These are phyloP conservation scores for Pyronema domesticum DNA, from an alignment of 495 filamentous ascomycete species.

Conservation along the genomic window DNA sequence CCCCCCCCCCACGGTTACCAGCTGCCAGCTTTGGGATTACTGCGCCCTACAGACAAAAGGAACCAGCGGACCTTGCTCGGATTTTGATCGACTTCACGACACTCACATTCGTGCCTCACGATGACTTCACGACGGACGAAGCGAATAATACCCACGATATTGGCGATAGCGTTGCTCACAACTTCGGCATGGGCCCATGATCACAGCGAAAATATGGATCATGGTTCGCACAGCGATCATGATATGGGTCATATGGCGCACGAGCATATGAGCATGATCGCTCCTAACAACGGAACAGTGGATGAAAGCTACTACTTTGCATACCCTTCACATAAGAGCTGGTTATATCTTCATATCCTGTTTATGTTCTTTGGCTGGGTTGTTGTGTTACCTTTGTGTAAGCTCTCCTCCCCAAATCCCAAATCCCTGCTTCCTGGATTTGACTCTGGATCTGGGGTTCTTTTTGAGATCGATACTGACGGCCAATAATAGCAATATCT, in stretches of 20 bases:
- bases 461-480: too few relatives aligned
- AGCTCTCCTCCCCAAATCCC: constrained; percentile 14
- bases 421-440: not conserved
- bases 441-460: too few relatives aligned
- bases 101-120: too few relatives aligned
- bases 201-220: not conserved
- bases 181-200: not conserved
- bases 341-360: constrained; percentile 60
- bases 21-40: too few relatives aligned
- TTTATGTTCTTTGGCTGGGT: constrained; percentile 72
- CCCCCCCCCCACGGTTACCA: too few relatives aligned
- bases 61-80: too few relatives aligned
- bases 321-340: constrained; percentile 42
- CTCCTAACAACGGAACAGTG: not conserved
- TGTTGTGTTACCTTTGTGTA: constrained; percentile 66
- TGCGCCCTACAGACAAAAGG: too few relatives aligned
- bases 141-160: not conserved
- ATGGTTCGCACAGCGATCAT: not conserved
- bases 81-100: too few relatives aligned
- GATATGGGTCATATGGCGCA: not conserved
- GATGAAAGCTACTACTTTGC: constrained; percentile 51
- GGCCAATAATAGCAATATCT: constrained; percentile 46
- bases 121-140: too few relatives aligned
- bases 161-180: not conserved
- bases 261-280: not conserved